Base-by-base conservation (phyloP, 1,139 yeast species). In the Candida glucosophila region DNA sequence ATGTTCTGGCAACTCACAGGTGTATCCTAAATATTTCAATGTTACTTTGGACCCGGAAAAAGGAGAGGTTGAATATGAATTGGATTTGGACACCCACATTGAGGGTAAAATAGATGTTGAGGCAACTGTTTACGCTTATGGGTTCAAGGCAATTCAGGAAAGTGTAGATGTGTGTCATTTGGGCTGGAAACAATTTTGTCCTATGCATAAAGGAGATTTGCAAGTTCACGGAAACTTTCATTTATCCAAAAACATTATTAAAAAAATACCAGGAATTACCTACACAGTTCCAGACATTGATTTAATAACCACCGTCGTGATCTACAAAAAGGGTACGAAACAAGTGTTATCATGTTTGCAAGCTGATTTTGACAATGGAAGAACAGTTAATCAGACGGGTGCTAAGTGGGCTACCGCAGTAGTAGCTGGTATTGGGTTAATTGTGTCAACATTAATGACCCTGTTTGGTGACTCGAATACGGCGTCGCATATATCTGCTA, bases 361-460 rank as follows among this genome's bases (percentile, higher is more conserved):
- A 46, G 73, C 81, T 3, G 58, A 62, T 31, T 78, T 80, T 47
- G 48, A 76, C 14, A 80, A 80, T 44, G 86, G 88, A 25, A 78
- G 74, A 41, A 76, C 88, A 3, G 82, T 80, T 18, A 58, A 79
- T 17, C 90, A 80, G 47, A 57, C 72, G 3, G 88, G 86, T 35
- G 85, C 77, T 24, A 77, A 78, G 52, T 80, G 92, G 92, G 86
- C 81, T 10, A 77, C 90, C 16, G 92, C 92, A 0, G 75, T 76
- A 11, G 58, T 79, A 39, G 88, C 90, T 1, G 92, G 90, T 31
- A 49, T 77, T 22, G 90, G 92, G n/a, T 54, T 80, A 30, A 52
- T 80, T 26, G 60, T 74, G 15, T 79, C 85, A 7, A 85, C 86
- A 4, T 33, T 73, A 15, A 58, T 79, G 35, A 75, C 86, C 3